A percentile compares a stretch with the other conserved stretches of the same genome.
phyloP scores from a whole-genome alignment of 768 basidiomycete species.

The Amanita polypyramis region DNA sequence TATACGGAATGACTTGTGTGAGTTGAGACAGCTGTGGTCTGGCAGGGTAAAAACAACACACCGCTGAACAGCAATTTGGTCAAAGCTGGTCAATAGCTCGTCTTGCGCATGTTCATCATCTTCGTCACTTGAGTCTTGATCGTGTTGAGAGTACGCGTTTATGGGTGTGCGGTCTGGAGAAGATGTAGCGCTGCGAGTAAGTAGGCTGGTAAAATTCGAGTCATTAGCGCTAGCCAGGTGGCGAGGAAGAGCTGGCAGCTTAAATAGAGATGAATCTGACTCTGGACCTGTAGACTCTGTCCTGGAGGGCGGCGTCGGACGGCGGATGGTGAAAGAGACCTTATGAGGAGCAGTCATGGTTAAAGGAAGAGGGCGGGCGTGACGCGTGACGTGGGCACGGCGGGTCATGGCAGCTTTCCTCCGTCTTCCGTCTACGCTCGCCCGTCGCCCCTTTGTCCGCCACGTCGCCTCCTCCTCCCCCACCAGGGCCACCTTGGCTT shows the following conservation, averaged over 20 bases:
- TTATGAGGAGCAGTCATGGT: conserved; percentile 16
- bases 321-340: conserved; percentile 79
- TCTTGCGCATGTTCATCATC: conserved; percentile 47
- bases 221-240: conserved; percentile 30
- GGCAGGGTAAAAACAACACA: conserved; percentile 39
- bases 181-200: conserved; percentile 36
- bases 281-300: conserved; percentile 54
- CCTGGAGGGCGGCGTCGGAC: conserved; percentile 63
- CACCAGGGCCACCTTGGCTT: conserved; percentile 24
- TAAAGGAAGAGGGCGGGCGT: neutral
- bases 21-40: conserved; percentile 4
- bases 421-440: neutral
- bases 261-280: conserved; percentile 47
- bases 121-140: conserved; percentile 48
- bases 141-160: conserved; percentile 17
- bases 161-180: conserved; percentile 28
- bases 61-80: conserved; percentile 73
- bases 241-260: conserved; percentile 49
- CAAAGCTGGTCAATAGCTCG: conserved; percentile 63
- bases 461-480: conserved; percentile 2
- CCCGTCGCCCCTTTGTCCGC: neutral
- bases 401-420: neutral
- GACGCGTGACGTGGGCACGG: conserved; percentile 1
- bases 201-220: conserved; percentile 43
- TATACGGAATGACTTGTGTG: conserved; percentile 33